These are phyloP conservation scores for Boletus rubescentipes DNA, from an alignment of 768 basidiomycete species.

Conservation along the genomic window DNA sequence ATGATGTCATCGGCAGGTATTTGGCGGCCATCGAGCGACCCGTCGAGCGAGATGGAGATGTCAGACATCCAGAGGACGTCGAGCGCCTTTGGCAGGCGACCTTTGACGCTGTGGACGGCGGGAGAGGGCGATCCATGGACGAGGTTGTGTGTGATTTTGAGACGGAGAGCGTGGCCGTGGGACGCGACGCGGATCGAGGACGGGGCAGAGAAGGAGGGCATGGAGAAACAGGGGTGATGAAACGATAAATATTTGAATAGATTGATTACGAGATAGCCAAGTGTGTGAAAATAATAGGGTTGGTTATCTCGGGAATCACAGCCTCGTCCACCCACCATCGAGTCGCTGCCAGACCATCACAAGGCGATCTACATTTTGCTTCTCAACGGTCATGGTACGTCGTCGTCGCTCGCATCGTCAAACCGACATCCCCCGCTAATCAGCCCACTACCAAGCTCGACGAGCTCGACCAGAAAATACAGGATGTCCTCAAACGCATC, in stretches of 20 bases:
- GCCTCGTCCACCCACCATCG: constrained; percentile 28
- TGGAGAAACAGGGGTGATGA: constrained; percentile 8
- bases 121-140: constrained; percentile 34
- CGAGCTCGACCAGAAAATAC: constrained; percentile 91
- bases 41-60: constrained; percentile 54
- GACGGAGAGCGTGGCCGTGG: constrained; percentile 42
- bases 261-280: constrained; percentile 29
- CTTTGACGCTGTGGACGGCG: constrained; percentile 30
- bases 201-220: constrained; percentile 33
- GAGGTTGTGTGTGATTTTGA: constrained; percentile 48
- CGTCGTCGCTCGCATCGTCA: constrained; percentile 10
- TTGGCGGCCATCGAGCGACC: constrained; percentile 45
- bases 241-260: constrained; percentile 14
- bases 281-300: constrained; percentile 16
- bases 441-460: constrained; percentile 24
- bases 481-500: constrained; percentile 86
- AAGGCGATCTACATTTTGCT: constrained; percentile 13
- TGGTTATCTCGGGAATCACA: constrained; percentile 32
- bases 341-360: constrained; percentile 13
- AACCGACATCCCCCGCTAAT: constrained; percentile 1
- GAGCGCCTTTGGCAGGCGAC: constrained; percentile 37
- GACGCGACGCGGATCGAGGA: constrained; percentile 43
- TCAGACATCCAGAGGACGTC: constrained; percentile 52
- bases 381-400: constrained; percentile 33
- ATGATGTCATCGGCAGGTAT: constrained; percentile 42